Percentiles rank a stretch among this genome's conserved stretches.
Conservation (phyloP, 139 green algal species). For the Chlorella vulgaris region DNA sequence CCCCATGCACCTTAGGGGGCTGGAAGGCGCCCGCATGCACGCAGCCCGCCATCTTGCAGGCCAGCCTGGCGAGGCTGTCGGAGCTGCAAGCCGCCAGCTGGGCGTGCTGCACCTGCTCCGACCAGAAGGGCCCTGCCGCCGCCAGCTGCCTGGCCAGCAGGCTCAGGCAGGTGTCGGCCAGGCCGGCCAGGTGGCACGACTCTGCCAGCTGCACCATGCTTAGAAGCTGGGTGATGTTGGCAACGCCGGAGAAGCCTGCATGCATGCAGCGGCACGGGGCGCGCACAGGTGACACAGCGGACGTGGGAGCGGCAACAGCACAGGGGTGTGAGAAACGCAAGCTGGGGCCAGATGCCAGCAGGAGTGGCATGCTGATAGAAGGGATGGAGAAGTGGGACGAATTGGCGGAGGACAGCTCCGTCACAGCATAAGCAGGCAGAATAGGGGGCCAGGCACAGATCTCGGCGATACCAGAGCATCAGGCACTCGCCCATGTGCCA, state of each 20-base stretch:
- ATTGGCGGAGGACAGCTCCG: background rate
- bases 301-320: background rate
- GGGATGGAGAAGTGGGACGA: background rate
- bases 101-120: background rate
- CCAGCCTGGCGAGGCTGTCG: constrained; percentile 11
- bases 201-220: constrained; percentile 14
- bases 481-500: background rate
- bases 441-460: too few relatives aligned
- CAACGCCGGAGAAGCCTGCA: background rate
- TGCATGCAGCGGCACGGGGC: background rate
- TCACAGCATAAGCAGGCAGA: background rate
- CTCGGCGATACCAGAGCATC: background rate
- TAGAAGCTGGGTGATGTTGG: background rate
- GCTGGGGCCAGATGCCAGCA: too few relatives aligned
- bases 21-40: constrained; percentile 25
- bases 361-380: background rate
- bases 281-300: background rate
- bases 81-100: constrained; percentile 11
- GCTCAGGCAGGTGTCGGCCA: constrained; percentile 14
- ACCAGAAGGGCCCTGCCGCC: constrained; percentile 6
- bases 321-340: background rate
- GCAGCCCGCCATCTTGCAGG: constrained; percentile 22
- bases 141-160: constrained; percentile 16
- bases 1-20: constrained; percentile 7
- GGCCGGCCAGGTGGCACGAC: constrained; percentile 1